phyloP scores from a whole-genome alignment of 352 stramenopile genomes.

The Globisporangium spinosum region DNA sequence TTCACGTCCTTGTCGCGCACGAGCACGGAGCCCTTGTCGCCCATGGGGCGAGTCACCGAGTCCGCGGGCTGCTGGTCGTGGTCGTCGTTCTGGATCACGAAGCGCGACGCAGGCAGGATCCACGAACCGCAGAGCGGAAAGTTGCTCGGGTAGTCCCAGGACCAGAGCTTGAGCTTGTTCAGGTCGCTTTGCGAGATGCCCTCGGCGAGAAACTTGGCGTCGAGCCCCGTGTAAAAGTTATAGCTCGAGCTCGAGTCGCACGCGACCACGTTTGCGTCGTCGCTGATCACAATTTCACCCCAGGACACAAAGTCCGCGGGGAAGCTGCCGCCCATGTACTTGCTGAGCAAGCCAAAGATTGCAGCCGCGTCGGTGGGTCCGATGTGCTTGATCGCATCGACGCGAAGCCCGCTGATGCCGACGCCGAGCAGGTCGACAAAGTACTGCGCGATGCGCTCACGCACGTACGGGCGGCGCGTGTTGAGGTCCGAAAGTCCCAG shows the following conservation, averaged over 20 bases:
- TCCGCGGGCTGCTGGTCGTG: constrained; percentile 58
- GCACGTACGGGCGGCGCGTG: constrained; percentile 49
- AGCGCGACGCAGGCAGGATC: constrained; percentile 50
- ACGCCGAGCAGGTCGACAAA: constrained; percentile 65
- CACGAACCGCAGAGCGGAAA: constrained; percentile 50
- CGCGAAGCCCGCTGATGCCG: constrained; percentile 56
- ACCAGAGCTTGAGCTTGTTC: constrained; percentile 73
- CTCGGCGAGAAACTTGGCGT: constrained; percentile 35
- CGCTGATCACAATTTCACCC: constrained; percentile 44
- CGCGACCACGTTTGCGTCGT: constrained; percentile 35
- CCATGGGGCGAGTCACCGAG: constrained; percentile 50
- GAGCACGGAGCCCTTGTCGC: constrained; percentile 44
- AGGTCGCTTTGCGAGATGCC: constrained; percentile 50
- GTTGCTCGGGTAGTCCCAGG: constrained; percentile 58
- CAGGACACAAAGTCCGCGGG: constrained; percentile 58
- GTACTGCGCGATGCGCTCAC: constrained; percentile 63
- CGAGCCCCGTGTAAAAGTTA: constrained; percentile 57
- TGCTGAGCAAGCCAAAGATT: constrained; percentile 50
- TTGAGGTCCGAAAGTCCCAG: constrained; percentile 45
- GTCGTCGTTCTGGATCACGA: constrained; percentile 76
- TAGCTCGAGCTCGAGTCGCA: constrained; percentile 50
- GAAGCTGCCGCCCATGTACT: constrained; percentile 55
- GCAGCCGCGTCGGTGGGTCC: constrained; percentile 36
- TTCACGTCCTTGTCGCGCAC: constrained; percentile 45
- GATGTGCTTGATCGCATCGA: constrained; percentile 70